A percentile compares a stretch with the other conserved stretches of the same genome.
phyloP scores from a whole-genome alignment of 257 asterid genomes.

The Nicotiana undulata region DNA sequence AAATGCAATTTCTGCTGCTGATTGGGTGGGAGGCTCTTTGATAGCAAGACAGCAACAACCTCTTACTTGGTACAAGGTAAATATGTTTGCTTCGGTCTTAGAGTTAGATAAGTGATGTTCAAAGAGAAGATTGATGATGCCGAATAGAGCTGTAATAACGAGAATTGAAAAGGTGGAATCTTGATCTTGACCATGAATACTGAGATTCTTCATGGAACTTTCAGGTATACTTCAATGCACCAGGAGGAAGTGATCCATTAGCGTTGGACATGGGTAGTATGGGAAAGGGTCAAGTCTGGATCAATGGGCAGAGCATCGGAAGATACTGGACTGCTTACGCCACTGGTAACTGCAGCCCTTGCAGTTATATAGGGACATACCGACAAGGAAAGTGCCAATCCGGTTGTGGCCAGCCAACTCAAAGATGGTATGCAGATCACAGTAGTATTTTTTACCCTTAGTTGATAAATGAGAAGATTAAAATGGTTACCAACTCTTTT shows the following conservation, averaged over 20 bases:
- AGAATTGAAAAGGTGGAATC: neutral
- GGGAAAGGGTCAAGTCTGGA: constrained; percentile 93
- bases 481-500: neutral
- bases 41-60: constrained; percentile 43
- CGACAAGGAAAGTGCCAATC: constrained; percentile 58
- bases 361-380: constrained; percentile 66
- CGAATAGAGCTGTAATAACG: neutral
- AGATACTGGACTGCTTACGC: constrained; percentile 84
- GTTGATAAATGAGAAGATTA: neutral
- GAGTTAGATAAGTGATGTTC: neutral
- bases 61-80: constrained; percentile 93
- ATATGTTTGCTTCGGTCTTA: neutral
- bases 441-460: neutral
- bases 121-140: neutral
- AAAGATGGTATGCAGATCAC: constrained; percentile 57
- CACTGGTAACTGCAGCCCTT: constrained; percentile 54
- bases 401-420: constrained; percentile 98
- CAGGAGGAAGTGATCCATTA: constrained; percentile 63
- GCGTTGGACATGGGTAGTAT: constrained; percentile 77
- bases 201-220: neutral
- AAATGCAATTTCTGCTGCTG: constrained; percentile 35
- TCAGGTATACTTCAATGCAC: constrained; percentile 73
- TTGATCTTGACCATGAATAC: neutral
- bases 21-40: constrained; percentile 53
- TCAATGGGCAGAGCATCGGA: constrained; percentile 86